Evolutionary conservation across 371 early-diverging fungal genomes (phyloP), one percentile per base, ranked within the genome.

Genomic region (Encephalitozoon cuniculi): DNA sequence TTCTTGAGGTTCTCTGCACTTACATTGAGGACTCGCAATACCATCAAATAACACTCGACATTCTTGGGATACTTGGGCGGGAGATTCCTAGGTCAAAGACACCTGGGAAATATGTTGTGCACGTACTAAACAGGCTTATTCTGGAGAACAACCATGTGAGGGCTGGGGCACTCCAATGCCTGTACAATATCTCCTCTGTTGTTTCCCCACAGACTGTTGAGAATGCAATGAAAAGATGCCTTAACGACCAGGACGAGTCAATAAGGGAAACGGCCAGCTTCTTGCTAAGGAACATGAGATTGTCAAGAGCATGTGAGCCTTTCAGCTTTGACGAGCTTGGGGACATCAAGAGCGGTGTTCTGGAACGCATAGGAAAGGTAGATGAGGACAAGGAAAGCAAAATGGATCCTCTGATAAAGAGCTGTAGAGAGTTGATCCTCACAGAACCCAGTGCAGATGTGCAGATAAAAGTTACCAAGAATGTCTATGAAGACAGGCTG

Each of bases 1-100:
- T 82, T 32, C 54, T 79, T 8, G 37, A 54, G 15, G 52, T 82
- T 39, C 77, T 83, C 23, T 76, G 75, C 23, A 28, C 25, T 7
- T 85, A 85, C 67, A 39, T 83, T 34, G 85, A 85, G 74, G 85
- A 85, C 75, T 79, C 83, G 18, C 68, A 78, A 39, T 74, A 80
- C 65, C 79, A 73, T 32, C 70, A 82, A 64, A 63, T 83, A n/a
- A 80, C 81, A 11, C 64, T 80, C 15, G 79, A 79, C 44, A 79
- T 83, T 34, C 70, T 85, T 23, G 82, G 82, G 23, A 71, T 81
- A 37, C 37, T 85, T 28, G 52, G 80, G 1, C 55, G 59, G 37
- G 51, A 78, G 26, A 64, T 81, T 12, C 65, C 64, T 39, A 71
- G 54, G 59, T 59, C 59, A 1, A 63, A 65, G 12, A 66, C 74